Evolutionary conservation across 768 basidiomycete species (phyloP).

Genomic region (Leucocoprinus birnbaumii): DNA sequence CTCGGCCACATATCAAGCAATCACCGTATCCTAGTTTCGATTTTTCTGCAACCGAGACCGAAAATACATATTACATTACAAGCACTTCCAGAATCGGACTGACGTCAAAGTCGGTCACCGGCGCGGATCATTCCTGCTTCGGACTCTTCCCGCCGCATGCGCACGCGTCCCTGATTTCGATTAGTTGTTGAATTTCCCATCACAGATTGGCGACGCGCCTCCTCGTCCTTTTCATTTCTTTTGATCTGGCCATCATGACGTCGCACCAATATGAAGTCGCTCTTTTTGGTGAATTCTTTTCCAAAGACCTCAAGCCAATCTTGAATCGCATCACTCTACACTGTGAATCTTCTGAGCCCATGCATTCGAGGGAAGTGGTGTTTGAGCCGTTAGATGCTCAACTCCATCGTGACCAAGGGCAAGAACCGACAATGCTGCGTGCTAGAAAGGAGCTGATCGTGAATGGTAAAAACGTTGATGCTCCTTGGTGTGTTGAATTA

Average conservation of each 20-base stretch:
- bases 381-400: constrained; percentile 77
- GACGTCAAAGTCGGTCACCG: no score
- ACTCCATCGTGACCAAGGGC: constrained; percentile 54
- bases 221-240: constrained; percentile 2
- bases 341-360: constrained; percentile 70
- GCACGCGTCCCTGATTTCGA: background rate
- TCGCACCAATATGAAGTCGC: constrained; percentile 77
- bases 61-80: no score
- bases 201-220: background rate
- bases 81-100: no score
- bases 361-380: constrained; percentile 77
- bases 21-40: no score
- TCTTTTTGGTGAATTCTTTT: constrained; percentile 79
- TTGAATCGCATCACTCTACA: constrained; percentile 81
- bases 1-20: no score
- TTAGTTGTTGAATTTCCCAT: background rate
- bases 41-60: no score
- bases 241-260: constrained; percentile 32
- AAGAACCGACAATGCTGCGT: constrained; percentile 66
- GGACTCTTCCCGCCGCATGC: no score
- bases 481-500: constrained; percentile 50
- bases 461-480: constrained; percentile 44
- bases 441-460: constrained; percentile 65
- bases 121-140: no score
- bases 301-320: constrained; percentile 71